Conservation (phyloP, 164 flowering plant species). For the Akebia trifoliata region DNA sequence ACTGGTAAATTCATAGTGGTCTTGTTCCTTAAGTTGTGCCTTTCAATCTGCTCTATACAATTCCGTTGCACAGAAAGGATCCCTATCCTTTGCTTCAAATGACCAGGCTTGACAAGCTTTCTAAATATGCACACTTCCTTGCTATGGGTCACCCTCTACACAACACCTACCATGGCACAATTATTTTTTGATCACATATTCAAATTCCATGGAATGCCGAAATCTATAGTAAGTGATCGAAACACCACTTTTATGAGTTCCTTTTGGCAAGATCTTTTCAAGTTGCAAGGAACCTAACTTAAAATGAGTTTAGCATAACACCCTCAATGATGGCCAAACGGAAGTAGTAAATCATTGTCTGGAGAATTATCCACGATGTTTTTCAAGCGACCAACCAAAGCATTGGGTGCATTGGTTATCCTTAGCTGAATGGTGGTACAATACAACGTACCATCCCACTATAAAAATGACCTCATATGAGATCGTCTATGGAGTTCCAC, state of each 20-base stretch:
- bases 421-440: neutral
- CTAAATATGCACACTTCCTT: constrained; percentile 10
- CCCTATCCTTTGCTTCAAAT: no score
- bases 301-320: neutral
- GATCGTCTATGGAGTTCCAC: neutral
- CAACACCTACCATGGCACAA: neutral
- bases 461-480: neutral
- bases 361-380: constrained; percentile 2
- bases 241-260: neutral
- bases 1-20: neutral
- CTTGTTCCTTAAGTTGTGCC: no score
- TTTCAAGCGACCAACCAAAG: neutral
- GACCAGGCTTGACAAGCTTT: constrained; percentile 1
- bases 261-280: constrained; percentile 17
- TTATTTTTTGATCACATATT: neutral
- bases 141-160: neutral
- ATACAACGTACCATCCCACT: neutral
- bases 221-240: constrained; percentile 12
- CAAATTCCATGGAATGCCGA: constrained; percentile 12
- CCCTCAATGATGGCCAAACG: constrained; percentile 12
- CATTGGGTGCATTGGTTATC: neutral
- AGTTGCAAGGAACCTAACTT: neutral
- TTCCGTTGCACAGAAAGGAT: no score
- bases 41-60: no score
- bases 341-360: constrained; percentile 1